These are phyloP conservation scores for Rhizophora mangle DNA, from an alignment of 345 rosid species.

Conservation along the genomic window DNA sequence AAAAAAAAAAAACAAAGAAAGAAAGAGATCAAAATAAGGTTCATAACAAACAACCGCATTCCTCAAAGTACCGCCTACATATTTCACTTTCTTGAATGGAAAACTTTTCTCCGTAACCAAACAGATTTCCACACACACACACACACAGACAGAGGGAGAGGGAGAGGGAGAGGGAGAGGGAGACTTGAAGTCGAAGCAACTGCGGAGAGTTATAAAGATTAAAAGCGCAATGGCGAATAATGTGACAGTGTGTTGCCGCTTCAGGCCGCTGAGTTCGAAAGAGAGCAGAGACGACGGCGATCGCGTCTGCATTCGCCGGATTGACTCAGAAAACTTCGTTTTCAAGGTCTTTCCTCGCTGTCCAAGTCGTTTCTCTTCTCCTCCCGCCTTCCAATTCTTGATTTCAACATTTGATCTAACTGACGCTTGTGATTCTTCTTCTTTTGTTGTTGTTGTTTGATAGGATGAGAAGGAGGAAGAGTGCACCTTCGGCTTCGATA, in stretches of 20 bases:
- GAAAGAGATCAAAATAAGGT: no score
- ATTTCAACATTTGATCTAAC: no score
- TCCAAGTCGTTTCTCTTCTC: background rate
- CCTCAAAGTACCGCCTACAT: no score
- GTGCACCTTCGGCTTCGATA: conserved; percentile 53
- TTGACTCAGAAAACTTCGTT: conserved; percentile 54
- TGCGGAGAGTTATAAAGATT: background rate
- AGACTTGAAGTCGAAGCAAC: no score
- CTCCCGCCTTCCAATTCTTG: no score
- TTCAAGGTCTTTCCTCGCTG: conserved; percentile 46
- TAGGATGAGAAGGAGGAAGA: conserved; percentile 78
- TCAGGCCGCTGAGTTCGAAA: conserved; percentile 67
- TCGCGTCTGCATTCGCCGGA: conserved; percentile 43
- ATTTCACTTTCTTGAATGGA: no score
- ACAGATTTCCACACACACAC: no score
- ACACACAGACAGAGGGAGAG: no score
- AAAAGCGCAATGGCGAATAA: conserved; percentile 37
- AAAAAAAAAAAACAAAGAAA: no score
- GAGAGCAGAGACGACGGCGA: conserved; percentile 54
- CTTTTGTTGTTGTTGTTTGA: background rate
- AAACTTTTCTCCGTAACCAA: no score
- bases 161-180: no score
- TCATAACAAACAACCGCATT: no score
- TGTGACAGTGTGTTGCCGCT: conserved; percentile 71
- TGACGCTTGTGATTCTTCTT: background rate